Evolutionary conservation across 352 stramenopile species (phyloP), one percentile per base, ranked within the genome.

Genomic region (Peronospora destructor): DNA sequence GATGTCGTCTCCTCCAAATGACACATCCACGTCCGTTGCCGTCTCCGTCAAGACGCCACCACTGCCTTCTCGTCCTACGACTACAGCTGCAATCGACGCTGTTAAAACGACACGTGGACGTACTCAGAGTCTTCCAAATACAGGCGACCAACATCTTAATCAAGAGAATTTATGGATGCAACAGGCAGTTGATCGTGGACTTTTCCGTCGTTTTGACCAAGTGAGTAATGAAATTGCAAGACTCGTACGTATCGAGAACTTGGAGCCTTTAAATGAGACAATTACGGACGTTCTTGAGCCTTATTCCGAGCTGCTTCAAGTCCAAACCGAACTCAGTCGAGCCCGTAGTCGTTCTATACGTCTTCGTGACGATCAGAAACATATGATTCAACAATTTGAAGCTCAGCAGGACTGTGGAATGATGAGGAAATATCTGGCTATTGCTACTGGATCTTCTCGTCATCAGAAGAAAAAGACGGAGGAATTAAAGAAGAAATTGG

Each of bases 371-470:
- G 71, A 66, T 19, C 77, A 87, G 54, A 77, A 79, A 40, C 66
- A 78, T 45, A 68, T 89, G 52, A 76, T 78, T 21, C 69, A 76
- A 23, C 70, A 80, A 50, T 70, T 86, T n/a, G 78, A 84, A 53
- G 52, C 56, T 4, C 73, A 75, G 35, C 62, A 85, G 36, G 78
- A 89, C 47, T 65, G 70, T 36, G 64, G 57, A 6, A 1, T 26
- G 6, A 53, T 66, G 38, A 62, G 74, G 3, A 68, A 76, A 38
- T 87, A 83, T 36, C 61, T 89, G 30, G 50, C 62, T 37, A 52
- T 83, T 44, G 80, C 76, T 38, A 68, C 69, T 29, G 71, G 76
- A 14, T 63, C 61, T 2, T 29, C 56, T 4, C 11, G 4, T 4
- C 46, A 65, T 11, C 54, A 62, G 19, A 52, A 62, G 39, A 43